These are phyloP conservation scores for Cryomyces antarcticus DNA, from an alignment of 495 filamentous ascomycete genomes.

Conservation along the genomic window DNA sequence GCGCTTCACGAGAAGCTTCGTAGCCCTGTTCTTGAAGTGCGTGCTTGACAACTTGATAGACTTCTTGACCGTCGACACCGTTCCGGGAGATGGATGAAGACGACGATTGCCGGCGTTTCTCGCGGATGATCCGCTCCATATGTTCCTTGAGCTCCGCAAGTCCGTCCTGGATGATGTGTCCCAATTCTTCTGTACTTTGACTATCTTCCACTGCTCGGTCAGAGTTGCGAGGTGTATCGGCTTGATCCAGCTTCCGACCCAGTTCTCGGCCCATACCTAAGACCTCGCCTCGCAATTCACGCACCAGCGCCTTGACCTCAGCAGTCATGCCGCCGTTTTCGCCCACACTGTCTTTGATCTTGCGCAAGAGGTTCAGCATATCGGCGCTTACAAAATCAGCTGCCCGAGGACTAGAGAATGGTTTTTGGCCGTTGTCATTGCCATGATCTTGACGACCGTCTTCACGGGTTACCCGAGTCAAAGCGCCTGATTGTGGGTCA, in stretches of 20 bases:
- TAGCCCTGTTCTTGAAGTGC: slow-evolving; percentile 43
- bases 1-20: slow-evolving; percentile 3
- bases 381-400: slow-evolving; percentile 35
- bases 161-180: slow-evolving; percentile 55
- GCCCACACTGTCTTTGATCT: slow-evolving; percentile 71
- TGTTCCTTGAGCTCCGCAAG: slow-evolving; percentile 63
- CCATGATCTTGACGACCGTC: slow-evolving; percentile 3
- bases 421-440: slow-evolving; percentile 11
- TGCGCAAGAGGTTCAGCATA: slow-evolving; percentile 51
- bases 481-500: slow-evolving; percentile 17
- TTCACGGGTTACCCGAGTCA: slow-evolving; percentile 18
- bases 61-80: slow-evolving; percentile 50
- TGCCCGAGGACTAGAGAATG: slow-evolving; percentile 16
- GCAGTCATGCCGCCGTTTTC: slow-evolving; percentile 70
- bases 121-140: slow-evolving; percentile 51
- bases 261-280: slow-evolving; percentile 83
- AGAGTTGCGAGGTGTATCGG: slow-evolving; percentile 25
- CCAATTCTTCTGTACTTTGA: slow-evolving; percentile 42
- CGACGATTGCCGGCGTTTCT: slow-evolving; percentile 46
- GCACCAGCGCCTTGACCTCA: slow-evolving; percentile 73
- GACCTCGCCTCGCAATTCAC: slow-evolving; percentile 79
- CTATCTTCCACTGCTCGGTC: slow-evolving; percentile 27
- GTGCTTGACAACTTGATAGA: slow-evolving; percentile 60
- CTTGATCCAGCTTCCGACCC: slow-evolving; percentile 59
- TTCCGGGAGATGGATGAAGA: slow-evolving; percentile 28